Percentiles rank a stretch among this genome's conserved stretches.
phyloP scores from a whole-genome alignment of 2,329 filamentous ascomycete species.

The Ophiognomonia clavigignenti-juglandacearum region DNA sequence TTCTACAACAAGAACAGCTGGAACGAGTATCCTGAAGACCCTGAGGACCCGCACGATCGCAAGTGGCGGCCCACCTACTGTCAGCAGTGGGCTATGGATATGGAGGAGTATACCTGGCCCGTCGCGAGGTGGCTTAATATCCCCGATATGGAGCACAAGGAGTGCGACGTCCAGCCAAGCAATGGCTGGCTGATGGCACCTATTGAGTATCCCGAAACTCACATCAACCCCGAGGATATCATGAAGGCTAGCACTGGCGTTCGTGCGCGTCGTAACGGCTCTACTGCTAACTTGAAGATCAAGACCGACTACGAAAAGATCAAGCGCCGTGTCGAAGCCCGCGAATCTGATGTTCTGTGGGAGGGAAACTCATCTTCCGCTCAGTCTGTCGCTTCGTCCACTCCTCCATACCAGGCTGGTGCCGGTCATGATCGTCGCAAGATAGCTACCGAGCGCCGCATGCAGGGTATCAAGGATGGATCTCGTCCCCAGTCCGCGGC shows the following conservation, averaged over 20 bases:
- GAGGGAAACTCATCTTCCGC: background rate
- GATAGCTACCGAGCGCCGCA: too few relatives aligned
- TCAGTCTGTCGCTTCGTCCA: background rate
- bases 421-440: too few relatives aligned
- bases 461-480: too few relatives aligned
- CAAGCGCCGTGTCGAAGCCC: background rate
- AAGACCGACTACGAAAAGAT: conserved; percentile 1
- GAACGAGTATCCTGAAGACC: background rate
- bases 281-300: background rate
- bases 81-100: conserved; percentile 1
- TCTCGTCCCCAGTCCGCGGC: too few relatives aligned
- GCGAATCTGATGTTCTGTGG: background rate
- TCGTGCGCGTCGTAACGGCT: background rate
- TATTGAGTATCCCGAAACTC: conserved; percentile 9
- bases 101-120: background rate
- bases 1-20: conserved; percentile 7
- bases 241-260: background rate
- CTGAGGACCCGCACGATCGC: too few relatives aligned
- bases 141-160: background rate
- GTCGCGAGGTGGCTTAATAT: background rate
- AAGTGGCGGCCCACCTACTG: background rate
- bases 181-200: conserved; percentile 9
- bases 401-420: too few relatives aligned
- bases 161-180: conserved; percentile 13
- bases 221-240: conserved; percentile 3